Base-by-base conservation (phyloP, 176 grass and related monocot genomes). In the Saccharum spontaneum region DNA sequence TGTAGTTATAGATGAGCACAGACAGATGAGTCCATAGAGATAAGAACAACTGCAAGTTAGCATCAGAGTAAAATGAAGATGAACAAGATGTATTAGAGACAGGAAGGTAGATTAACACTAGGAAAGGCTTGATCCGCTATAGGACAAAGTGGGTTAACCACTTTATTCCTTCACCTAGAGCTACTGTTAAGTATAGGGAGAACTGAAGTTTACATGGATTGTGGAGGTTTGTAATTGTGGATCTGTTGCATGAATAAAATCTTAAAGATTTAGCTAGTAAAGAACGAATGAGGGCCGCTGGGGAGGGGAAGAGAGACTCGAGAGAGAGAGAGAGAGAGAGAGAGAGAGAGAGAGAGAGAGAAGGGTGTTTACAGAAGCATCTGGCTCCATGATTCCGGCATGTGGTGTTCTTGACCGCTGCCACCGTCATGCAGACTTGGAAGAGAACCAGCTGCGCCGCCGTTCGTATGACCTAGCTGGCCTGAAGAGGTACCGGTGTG, bases 381-480 rank as follows among this genome's bases (percentile, higher is more conserved):
- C 76, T 99, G 97, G 88, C 94, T 97, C 90, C 90, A 95, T 72
- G 97, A 92, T 59, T 99, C 94, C 1, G 90, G 88, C 74, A 96
- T 82, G 72, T 88, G 84, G 88, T 64, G 82, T 33, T 89, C 89
- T 15, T 81, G 89, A 75, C 39, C 60, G 38, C 44, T 18, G n/a
- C 77, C 86, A 55, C 73, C 86, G 12, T 90, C 68, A 12, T 78
- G 85, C 41, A 84, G 50, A 37, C 34, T 76, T 65, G 76, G 40
- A 77, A 91, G 75, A 69, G 84, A 80, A 49, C n/a, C 55, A 52
- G 12, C 72, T 34, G 69, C 10, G 16, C 6, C 38, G 1, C 6
- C 48, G 75, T 87, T 87, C 16, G 84, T 80, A 18, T 67, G 66
- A 78, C 52, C 52, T 55, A 87, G 52, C 43, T 73, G 71, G 33